phyloP scores from a whole-genome alignment of 352 stramenopile genomes.

The Globisporangium paddicum region DNA sequence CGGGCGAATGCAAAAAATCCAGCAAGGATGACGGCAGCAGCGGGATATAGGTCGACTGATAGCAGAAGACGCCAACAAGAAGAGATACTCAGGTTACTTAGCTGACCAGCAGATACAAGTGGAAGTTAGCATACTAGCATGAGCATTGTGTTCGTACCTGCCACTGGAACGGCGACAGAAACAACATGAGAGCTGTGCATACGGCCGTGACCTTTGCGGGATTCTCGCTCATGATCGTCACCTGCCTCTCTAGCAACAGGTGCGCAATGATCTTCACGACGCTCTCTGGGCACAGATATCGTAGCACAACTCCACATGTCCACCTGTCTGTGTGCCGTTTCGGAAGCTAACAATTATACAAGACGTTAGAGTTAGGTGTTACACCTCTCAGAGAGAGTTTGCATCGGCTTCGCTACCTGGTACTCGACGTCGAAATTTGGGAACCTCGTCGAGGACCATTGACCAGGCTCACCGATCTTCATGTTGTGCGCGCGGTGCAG shows the following conservation, averaged over 20 bases:
- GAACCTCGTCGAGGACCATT: conserved; percentile 57
- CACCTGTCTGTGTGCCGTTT: conserved; percentile 68
- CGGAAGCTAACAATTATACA: conserved; percentile 30
- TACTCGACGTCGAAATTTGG: conserved; percentile 67
- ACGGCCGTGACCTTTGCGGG: conserved; percentile 62
- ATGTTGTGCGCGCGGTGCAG: conserved; percentile 56
- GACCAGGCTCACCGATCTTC: conserved; percentile 59
- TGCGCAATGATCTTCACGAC: conserved; percentile 67
- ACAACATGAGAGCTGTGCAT: conserved; percentile 60
- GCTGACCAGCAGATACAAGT: not conserved
- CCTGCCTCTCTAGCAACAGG: conserved; percentile 77
- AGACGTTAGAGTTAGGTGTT: not conserved
- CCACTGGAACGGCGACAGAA: conserved; percentile 82
- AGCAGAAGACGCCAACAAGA: not conserved
- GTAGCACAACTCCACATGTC: conserved; percentile 62
- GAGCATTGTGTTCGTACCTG: conserved; percentile 24
- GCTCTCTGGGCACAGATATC: conserved; percentile 46
- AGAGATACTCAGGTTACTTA: not conserved
- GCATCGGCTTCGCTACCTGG: conserved; percentile 28
- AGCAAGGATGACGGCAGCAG: conserved; percentile 61
- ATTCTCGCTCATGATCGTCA: conserved; percentile 70
- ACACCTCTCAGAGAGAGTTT: not conserved
- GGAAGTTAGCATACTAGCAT: not conserved
- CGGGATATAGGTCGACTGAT: conserved; percentile 82
- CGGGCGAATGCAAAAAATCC: conserved; percentile 81